Evolutionary conservation across 257 asterid genomes (phyloP), one percentile per base, ranked within the genome.

Genomic region (Scutellaria minor): DNA sequence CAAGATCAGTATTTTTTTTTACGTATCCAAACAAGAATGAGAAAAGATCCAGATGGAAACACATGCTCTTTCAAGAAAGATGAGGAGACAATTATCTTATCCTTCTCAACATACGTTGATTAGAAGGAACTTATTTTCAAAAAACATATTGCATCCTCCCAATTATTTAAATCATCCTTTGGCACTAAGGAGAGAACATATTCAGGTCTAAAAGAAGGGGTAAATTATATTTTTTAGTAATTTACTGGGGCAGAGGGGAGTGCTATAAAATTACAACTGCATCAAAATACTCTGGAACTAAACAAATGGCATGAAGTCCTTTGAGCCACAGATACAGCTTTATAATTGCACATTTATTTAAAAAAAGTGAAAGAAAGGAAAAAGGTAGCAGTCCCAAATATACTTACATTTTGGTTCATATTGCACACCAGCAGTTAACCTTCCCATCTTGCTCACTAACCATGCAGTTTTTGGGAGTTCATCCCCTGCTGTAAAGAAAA

Each of bases 371-470:
- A 76, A 71, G 46, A 53, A 50, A 72, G 18, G 71, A 66, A 66
- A 35, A 7, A 24, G 9, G 6, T 24, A 14, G 59, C 37, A 40
- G 72, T 5, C 50, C 58, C 54, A 40, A 57, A 68, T 42, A 73
- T 67, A 75, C 90, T 82, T 88, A 92, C 98, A 83, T 64, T 74
- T 80, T 64, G 96, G 93, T 82, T 92, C 96, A 79, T 90, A 90
- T 78, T 92, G 96, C 76, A 88, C 96, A 76, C 98, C 98, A 10
- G 98, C 92, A 47, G 94, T 90, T 85, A 92, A 76, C 79, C 94
- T 87, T 78, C 96, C 96, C 82, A 87, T 79, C 89, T 88, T 88
- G 92, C 96, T 92, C 46, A 92, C 96, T 72, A 92, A 78, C 98
- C 98, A 92, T 53, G 96, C 96, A 31, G 76, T 84, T 79, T 84